Base-by-base conservation (phyloP, 768 basidiomycete species). In the Hypholoma fasciculare region DNA sequence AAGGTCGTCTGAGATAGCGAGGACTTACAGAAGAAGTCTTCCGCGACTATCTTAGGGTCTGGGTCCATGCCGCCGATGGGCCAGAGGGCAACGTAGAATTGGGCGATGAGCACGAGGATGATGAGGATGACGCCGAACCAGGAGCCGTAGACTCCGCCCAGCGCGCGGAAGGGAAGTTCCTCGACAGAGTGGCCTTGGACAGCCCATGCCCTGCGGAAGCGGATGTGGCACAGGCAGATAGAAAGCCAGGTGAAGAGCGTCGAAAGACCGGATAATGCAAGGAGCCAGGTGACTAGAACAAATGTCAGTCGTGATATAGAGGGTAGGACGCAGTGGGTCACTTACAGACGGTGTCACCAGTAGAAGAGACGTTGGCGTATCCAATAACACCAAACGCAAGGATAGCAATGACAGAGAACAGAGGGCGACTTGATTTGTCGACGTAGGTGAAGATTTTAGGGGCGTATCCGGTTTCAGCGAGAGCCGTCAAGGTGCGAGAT, bases 181-280 rank as follows among this genome's bases (percentile, higher is more conserved):
- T 78, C 77, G 23, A 76, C 1, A 0, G 76, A 76, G 61, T 80
- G 78, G 5, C 78, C 78, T 67, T 80, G 78, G 16, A 70, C 67
- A 17, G 65, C 57, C 78, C 78, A 80, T 3, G 78, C 78, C 19
- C 63, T 64, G 43, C 78, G 73, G 74, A 80, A 79, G 23, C 78
- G 78, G 40, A 80, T 78, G 59, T 79, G 78, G 76, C 78, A 80
- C 44, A 78, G 64, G 59, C 78, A 78, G 56, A 80, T 77, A 4
- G 79, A 67, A 40, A 74, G 56, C 79, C 79, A 80, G 0, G 76
- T 75, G 71, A 80, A 78, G 58, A 80, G 69, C 7, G 76, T 76
- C 4, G 79, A 79, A 27, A 80, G 72, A 51, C 78, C 78, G n/a
- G 79, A 80, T 6, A 80, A 63, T 14, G 77, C 79, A 27, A 77